phyloP scores from a whole-genome alignment of 441 rosid genomes.

The Brassica balearica region DNA sequence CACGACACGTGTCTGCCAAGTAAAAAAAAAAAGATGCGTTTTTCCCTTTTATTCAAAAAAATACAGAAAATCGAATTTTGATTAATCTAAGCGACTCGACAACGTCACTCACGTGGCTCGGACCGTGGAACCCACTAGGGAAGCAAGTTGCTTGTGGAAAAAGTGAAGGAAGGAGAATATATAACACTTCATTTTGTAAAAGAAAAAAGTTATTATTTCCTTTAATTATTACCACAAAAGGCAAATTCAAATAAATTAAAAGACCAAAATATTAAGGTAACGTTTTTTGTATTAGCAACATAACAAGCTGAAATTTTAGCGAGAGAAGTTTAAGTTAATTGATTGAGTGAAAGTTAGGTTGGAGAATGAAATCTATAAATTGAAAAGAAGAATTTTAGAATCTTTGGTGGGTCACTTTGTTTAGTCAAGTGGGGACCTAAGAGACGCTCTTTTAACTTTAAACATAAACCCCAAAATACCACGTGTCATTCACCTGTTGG shows the following conservation, averaged over 20 bases:
- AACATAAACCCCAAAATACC: conserved; percentile 5
- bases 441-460: not conserved
- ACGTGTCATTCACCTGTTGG: conserved; percentile 32
- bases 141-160: conserved; percentile 43
- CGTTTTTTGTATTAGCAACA: not conserved
- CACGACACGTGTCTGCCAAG: conserved; percentile 42
- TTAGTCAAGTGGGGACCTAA: conserved; percentile 36
- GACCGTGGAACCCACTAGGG: conserved; percentile 32
- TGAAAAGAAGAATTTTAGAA: conserved; percentile 29
- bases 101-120: conserved; percentile 47
- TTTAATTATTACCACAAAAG: conserved; percentile 5
- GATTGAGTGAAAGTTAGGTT: conserved; percentile 38
- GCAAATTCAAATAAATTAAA: conserved; percentile 1
- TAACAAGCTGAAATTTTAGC: not conserved
- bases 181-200: conserved; percentile 9
- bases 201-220: not conserved
- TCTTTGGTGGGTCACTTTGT: conserved; percentile 33
- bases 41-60: not conserved
- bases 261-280: not conserved
- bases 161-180: conserved; percentile 32
- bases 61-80: not conserved
- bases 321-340: not conserved
- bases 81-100: conserved; percentile 42
- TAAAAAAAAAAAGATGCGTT: conserved; percentile 32
- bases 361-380: conserved; percentile 37